Evolutionary conservation across 352 stramenopile genomes (phyloP).

Genomic region (Phytophthora sp.): DNA sequence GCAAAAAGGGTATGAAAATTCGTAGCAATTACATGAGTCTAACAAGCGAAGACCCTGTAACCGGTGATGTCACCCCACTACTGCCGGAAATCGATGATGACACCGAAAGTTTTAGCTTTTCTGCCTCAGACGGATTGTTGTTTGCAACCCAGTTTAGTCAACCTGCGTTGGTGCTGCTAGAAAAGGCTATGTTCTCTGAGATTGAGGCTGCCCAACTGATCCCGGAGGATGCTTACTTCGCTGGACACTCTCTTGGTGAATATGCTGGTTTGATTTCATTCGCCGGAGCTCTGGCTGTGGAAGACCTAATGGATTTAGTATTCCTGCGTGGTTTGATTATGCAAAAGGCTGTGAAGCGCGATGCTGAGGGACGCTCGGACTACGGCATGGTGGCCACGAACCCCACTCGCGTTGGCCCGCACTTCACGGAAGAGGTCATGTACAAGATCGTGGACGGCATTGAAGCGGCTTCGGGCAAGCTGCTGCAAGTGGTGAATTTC

Average conservation of each 20-base stretch:
- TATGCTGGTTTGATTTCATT: constrained; percentile 81
- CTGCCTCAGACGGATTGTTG: constrained; percentile 66
- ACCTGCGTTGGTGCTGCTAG: constrained; percentile 74
- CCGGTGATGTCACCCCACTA: constrained; percentile 59
- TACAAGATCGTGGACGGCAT: constrained; percentile 78
- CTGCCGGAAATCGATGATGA: constrained; percentile 82
- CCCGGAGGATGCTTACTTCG: constrained; percentile 66
- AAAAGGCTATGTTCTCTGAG: constrained; percentile 83
- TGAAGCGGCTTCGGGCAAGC: constrained; percentile 57
- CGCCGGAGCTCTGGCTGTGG: constrained; percentile 60
- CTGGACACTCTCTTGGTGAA: constrained; percentile 84
- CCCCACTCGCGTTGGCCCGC: constrained; percentile 69
- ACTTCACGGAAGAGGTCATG: constrained; percentile 77
- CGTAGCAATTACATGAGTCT: constrained; percentile 89
- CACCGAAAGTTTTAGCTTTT: constrained; percentile 89
- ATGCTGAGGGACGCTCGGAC: constrained; percentile 72
- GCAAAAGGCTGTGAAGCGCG: constrained; percentile 65
- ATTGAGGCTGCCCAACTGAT: constrained; percentile 68
- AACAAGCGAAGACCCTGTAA: constrained; percentile 63
- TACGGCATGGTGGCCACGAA: constrained; percentile 90
- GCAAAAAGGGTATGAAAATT: constrained; percentile 76
- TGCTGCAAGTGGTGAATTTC: constrained; percentile 90
- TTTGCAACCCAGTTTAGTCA: constrained; percentile 89
- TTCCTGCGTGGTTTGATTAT: constrained; percentile 79
- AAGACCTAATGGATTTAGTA: constrained; percentile 76